A percentile compares a stretch with the other conserved stretches of the same genome.
These are phyloP conservation scores for Ajuga reptans DNA, from an alignment of 305 asterid species.

Conservation along the genomic window DNA sequence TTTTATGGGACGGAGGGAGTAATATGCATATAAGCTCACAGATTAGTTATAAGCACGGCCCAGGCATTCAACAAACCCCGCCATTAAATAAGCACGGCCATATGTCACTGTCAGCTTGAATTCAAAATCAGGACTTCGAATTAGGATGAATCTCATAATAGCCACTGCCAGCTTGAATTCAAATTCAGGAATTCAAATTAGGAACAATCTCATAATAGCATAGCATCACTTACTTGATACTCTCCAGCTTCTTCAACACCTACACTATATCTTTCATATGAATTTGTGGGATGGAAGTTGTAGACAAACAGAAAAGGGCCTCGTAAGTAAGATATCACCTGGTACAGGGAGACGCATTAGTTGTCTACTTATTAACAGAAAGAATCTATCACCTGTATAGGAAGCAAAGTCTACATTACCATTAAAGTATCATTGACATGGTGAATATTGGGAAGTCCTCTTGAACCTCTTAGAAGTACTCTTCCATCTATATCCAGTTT, in stretches of 20 bases:
- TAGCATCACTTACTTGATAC: constrained; percentile 63
- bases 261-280: constrained; percentile 53
- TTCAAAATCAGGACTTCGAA: constrained; percentile 2
- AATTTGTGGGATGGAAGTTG: constrained; percentile 76
- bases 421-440: constrained; percentile 67
- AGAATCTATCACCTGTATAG: neutral
- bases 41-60: neutral
- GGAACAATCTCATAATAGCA: constrained; percentile 4
- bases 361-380: neutral
- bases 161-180: neutral
- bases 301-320: constrained; percentile 77
- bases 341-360: constrained; percentile 32
- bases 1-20: no score
- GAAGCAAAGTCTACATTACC: constrained; percentile 34
- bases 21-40: neutral
- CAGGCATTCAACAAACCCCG: neutral
- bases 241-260: constrained; percentile 99
- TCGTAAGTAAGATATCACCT: constrained; percentile 77
- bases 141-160: constrained; percentile 1
- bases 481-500: constrained; percentile 59
- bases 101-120: neutral
- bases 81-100: neutral
- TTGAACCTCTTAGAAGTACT: constrained; percentile 59
- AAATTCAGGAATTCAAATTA: constrained; percentile 1
- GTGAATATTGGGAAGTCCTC: constrained; percentile 74